A percentile compares a stretch with the other conserved stretches of the same genome.
phyloP scores from a whole-genome alignment of 225 moss, liverwort and hornwort species.

The Ulota crispa region DNA sequence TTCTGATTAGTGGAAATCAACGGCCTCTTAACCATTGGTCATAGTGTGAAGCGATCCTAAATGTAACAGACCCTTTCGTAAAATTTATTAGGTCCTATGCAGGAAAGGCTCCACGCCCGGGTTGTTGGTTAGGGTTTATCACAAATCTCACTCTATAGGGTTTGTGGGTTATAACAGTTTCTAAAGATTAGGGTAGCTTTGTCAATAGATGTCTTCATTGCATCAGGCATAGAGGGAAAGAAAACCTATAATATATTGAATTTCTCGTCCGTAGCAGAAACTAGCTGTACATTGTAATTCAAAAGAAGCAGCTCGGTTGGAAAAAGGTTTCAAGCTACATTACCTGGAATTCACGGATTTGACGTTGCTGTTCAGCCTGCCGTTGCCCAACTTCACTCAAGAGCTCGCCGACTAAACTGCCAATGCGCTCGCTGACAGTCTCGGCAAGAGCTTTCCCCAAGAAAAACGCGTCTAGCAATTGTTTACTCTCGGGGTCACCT shows the following conservation, averaged over 20 bases:
- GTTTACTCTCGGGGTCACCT: slow-evolving; percentile 90
- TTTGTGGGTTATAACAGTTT: not conserved
- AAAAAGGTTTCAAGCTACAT: no score
- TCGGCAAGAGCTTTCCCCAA: slow-evolving; percentile 93
- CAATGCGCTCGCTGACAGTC: slow-evolving; percentile 83
- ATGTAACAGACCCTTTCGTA: no score
- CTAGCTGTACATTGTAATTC: not conserved
- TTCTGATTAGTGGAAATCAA: no score
- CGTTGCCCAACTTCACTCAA: slow-evolving; percentile 90
- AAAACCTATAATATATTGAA: not conserved
- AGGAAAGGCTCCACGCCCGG: not conserved
- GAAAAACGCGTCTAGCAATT: slow-evolving; percentile 88
- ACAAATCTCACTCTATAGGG: not conserved
- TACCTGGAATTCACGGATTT: slow-evolving; percentile 84
- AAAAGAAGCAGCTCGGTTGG: not conserved
- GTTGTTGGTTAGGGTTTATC: not conserved
- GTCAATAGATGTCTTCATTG: not conserved
- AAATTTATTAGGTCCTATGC: not conserved
- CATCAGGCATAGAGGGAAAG: not conserved
- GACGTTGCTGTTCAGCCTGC: slow-evolving; percentile 90
- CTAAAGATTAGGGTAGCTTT: not conserved
- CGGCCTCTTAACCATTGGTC: no score
- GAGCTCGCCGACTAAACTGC: slow-evolving; percentile 81
- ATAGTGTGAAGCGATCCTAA: no score
- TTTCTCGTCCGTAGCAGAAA: not conserved